Evolutionary conservation across 1,284 basidiomycete genomes (phyloP).

Genomic region (Cystobasidium sp.): DNA sequence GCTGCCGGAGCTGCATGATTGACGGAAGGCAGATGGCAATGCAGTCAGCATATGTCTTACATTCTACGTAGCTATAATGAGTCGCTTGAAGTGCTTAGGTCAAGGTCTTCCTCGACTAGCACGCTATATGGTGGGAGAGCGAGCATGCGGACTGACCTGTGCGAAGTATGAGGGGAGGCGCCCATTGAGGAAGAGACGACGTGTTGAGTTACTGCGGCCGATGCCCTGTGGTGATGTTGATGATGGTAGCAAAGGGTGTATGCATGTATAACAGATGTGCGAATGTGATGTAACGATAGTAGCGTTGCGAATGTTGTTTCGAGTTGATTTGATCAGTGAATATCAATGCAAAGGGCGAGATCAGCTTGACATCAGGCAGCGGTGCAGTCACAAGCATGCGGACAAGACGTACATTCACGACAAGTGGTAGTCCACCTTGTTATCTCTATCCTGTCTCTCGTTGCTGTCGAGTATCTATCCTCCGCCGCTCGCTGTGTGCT

Average conservation of each 20-base stretch:
- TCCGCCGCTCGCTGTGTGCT: background rate
- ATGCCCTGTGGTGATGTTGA: constrained; percentile 1
- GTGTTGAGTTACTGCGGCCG: constrained; percentile 22
- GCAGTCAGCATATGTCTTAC: background rate
- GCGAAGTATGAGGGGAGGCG: constrained; percentile 22
- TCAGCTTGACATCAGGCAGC: too few species aligned
- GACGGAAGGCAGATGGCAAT: background rate
- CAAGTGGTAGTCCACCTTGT: background rate
- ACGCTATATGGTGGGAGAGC: background rate
- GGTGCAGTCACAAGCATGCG: background rate
- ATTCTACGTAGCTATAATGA: background rate
- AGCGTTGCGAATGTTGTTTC: background rate
- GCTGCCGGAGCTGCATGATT: constrained; percentile 35
- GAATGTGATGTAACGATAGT: too few species aligned
- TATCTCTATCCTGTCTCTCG: background rate
- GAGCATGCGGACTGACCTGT: constrained; percentile 19
- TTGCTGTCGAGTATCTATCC: background rate
- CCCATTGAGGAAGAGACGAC: constrained; percentile 26
- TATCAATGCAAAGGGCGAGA: too few species aligned
- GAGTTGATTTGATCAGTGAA: too few species aligned
- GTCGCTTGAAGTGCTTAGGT: background rate
- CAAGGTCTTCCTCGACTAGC: background rate
- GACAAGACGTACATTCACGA: constrained; percentile 21
- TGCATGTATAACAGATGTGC: background rate
- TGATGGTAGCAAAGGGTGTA: background rate